Percentiles rank a stretch among this genome's conserved stretches.
Evolutionary conservation across 192 early-diverging fungal species (phyloP).

Genomic region (Chytriomyces sp.): DNA sequence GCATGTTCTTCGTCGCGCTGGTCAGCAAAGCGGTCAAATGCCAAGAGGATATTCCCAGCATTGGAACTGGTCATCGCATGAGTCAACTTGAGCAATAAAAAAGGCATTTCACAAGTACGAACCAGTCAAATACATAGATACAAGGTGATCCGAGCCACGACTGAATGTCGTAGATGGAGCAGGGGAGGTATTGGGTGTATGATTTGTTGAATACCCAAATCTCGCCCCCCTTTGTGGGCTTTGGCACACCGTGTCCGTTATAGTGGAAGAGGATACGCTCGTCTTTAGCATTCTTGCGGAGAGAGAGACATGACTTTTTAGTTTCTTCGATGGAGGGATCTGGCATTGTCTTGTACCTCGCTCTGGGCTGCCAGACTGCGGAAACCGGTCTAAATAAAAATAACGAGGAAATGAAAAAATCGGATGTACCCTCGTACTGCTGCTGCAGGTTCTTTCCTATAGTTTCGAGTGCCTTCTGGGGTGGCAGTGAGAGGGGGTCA

Average conservation of each 20-base stretch:
- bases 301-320: conserved; percentile 82
- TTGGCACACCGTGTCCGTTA: conserved; percentile 98
- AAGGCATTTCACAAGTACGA: conserved; percentile 23
- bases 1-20: conserved; percentile 73
- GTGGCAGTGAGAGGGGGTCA: conserved; percentile 79
- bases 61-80: conserved; percentile 48
- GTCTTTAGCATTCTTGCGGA: conserved; percentile 85
- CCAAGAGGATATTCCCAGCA: conserved; percentile 86
- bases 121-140: conserved; percentile 96
- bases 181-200: conserved; percentile 98
- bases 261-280: conserved; percentile 96
- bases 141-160: conserved; percentile 93
- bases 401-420: not conserved
- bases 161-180: conserved; percentile 88
- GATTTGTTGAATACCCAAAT: conserved; percentile 99
- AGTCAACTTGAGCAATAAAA: not conserved
- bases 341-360: conserved; percentile 77
- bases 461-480: conserved; percentile 78
- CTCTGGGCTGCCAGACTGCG: conserved; percentile 74
- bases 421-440: conserved; percentile 79
- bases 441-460: conserved; percentile 90
- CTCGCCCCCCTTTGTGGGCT: conserved; percentile 90
- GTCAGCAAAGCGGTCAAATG: conserved; percentile 87
- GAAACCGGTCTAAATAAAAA: not conserved
- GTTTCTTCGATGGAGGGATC: conserved; percentile 94